These are phyloP conservation scores for Leccinum griseonigrum DNA, from an alignment of 1,284 basidiomycete species.

Conservation along the genomic window DNA sequence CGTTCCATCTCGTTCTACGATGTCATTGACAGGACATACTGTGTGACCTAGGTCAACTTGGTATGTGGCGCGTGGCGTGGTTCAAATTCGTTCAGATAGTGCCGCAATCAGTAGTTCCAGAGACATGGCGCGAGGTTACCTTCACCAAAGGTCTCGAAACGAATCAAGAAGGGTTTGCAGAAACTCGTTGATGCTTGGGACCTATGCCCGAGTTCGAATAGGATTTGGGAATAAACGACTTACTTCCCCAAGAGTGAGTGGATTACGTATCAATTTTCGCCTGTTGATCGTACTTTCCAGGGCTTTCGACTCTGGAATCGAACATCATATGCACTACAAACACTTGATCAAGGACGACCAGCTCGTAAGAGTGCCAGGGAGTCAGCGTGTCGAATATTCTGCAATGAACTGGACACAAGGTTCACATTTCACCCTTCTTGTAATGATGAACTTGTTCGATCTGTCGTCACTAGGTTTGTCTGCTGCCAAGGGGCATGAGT, in stretches of 20 bases:
- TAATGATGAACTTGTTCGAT: background rate
- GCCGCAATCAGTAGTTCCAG: slow-evolving; percentile 50
- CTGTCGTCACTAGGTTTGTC: slow-evolving; percentile 47
- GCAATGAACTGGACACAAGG: slow-evolving; percentile 72
- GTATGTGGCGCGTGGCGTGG: slow-evolving; percentile 36
- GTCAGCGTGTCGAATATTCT: slow-evolving; percentile 62
- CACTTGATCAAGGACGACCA: slow-evolving; percentile 43
- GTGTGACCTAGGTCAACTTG: slow-evolving; percentile 51
- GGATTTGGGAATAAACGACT: slow-evolving; percentile 52
- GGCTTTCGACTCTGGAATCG: slow-evolving; percentile 45
- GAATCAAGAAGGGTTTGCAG: slow-evolving; percentile 43
- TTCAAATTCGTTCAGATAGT: background rate
- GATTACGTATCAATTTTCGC: background rate
- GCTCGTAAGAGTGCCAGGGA: slow-evolving; percentile 63
- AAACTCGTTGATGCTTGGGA: slow-evolving; percentile 55
- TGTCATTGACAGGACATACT: background rate
- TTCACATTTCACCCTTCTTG: slow-evolving; percentile 23
- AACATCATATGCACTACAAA: slow-evolving; percentile 51
- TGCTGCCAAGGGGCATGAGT: slow-evolving; percentile 38
- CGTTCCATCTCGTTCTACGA: background rate
- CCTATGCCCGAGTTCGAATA: slow-evolving; percentile 62
- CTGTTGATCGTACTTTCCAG: too few species aligned
- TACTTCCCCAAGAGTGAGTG: slow-evolving; percentile 71
- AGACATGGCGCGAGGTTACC: slow-evolving; percentile 84
- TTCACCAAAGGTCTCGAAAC: slow-evolving; percentile 47